Base-by-base conservation (phyloP, 768 basidiomycete genomes). In the Amanita pallidorosea region DNA sequence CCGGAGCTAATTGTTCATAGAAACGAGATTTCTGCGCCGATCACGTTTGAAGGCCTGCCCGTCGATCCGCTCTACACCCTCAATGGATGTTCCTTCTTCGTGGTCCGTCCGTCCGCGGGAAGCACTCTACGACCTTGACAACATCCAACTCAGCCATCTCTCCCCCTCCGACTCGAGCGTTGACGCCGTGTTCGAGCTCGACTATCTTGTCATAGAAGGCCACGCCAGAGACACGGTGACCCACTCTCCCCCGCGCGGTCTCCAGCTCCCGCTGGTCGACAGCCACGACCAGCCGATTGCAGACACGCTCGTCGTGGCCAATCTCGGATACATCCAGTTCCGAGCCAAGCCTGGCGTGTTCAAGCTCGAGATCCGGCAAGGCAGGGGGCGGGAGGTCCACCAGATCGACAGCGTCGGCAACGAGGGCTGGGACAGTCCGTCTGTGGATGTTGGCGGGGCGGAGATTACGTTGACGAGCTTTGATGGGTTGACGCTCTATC, bases 271-370 rank as follows among this genome's bases (percentile, higher is more conserved):
- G 60, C 78, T 99, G 1, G 70, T 77, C 3, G 69, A 66, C 11
- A 63, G 68, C 23, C 70, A 73, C 53, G 58, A 62, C 17, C 60
- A 59, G 1, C 67, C 75, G 4, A 70, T 94, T 12, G 89, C 87
- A 6, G 93, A 96, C 57, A 98, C 96, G 0, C 86, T 83, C 52
- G 84, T 98, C 35, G 89, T 96, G 49, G 91, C 87, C 4, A 99
- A 98, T 62, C 70, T 98, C 5, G 96, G 96, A 2, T 99, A 99
- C 65, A 69, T 97, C 49, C 96, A 99, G 62, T 93, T 98, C 70
- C 92, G 91, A 63, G 85, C 88, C 1, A 86, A 78, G 49, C 96
- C 96, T 0, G 96, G 96, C 1, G 81, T 88, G 0, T 94, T 86
- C 70, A 71, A 75, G 42, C 72, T 97, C 1, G 81, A 83, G 56